Conservation (phyloP, 169 alveolate genomes). For the Babesia sp. region DNA sequence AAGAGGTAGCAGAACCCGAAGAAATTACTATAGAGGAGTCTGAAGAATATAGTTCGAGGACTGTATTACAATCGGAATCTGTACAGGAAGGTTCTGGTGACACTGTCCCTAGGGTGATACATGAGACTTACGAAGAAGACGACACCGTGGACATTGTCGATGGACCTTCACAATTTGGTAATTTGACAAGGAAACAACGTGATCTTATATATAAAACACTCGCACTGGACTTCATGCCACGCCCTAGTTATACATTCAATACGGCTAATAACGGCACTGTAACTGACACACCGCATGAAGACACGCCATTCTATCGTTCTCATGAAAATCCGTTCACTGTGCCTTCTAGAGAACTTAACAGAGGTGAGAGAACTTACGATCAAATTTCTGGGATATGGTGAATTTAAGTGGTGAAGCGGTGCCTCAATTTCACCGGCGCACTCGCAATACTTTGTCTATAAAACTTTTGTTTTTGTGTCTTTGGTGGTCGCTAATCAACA, state of each 20-base stretch:
- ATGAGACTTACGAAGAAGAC: not conserved
- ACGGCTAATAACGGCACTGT: not conserved
- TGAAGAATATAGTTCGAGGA: too few species aligned
- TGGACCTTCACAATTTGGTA: not conserved
- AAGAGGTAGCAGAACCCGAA: too few species aligned
- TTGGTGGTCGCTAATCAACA: too few species aligned
- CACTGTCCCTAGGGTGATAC: not conserved
- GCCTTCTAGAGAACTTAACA: not conserved
- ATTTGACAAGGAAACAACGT: conserved; percentile 3
- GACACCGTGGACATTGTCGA: too few species aligned
- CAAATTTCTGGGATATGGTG: conserved; percentile 50
- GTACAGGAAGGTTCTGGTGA: not conserved
- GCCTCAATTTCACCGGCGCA: too few species aligned
- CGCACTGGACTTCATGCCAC: conserved; percentile 43
- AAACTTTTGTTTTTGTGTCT: too few species aligned
- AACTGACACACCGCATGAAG: not conserved
- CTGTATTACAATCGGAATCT: not conserved
- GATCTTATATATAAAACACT: conserved; percentile 22
- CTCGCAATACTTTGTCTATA: too few species aligned
- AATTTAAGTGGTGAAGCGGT: not conserved
- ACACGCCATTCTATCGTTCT: not conserved
- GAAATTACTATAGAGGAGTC: too few species aligned
- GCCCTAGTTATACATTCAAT: not conserved
- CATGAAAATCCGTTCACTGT: not conserved
- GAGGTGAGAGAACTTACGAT: conserved; percentile 10